Base-by-base conservation (phyloP, 257 asterid species). In the Capsicum baccatum region DNA sequence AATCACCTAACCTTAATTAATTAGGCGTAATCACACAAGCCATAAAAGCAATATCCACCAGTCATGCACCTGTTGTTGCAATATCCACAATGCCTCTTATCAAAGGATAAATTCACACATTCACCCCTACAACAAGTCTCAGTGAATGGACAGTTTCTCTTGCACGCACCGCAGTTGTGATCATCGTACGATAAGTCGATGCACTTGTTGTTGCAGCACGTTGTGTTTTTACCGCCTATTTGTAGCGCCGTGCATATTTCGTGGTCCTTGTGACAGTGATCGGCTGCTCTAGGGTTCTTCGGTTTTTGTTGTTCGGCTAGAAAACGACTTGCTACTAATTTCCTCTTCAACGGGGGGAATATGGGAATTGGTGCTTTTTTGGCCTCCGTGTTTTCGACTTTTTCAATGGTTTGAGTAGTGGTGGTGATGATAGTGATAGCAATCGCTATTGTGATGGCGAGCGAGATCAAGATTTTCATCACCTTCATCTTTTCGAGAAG, bases 191-290 rank as follows among this genome's bases (percentile, higher is more conserved):
- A 58, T 88, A 94, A 83, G 35, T 92, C 91, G 11, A 90, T 35
- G 81, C 97, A 94, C 84, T 92, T 89, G 63, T 92, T 92, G 57
- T 90, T 92, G 78, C 97, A 94, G 21, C 97, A 94, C 3, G 95
- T 94, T 4, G 95, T 56, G 63, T 91, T 89, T 9, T 80, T 84
- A 0, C 92, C 91, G 37, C 83, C 89, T 5, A 85, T 5, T 0
- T 19, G 21, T 0, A 60, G 54, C 37, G 62, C 44, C 0, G 58
- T 52, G 57, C 97, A 94, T 2, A 86, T 42, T 55, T 89, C 92
- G 12, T 88, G 39, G 44, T 94, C 95, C 37, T 87, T 90, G 57
- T 76, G 37, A 81, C 97, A 92, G 6, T 91, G 96, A 47, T 91
- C 94, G 3, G 94, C 96, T 0, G 94, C 94, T 52, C 90, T 87